phyloP scores from a whole-genome alignment of 1,284 basidiomycete species.

The Pseudozyma pruni region DNA sequence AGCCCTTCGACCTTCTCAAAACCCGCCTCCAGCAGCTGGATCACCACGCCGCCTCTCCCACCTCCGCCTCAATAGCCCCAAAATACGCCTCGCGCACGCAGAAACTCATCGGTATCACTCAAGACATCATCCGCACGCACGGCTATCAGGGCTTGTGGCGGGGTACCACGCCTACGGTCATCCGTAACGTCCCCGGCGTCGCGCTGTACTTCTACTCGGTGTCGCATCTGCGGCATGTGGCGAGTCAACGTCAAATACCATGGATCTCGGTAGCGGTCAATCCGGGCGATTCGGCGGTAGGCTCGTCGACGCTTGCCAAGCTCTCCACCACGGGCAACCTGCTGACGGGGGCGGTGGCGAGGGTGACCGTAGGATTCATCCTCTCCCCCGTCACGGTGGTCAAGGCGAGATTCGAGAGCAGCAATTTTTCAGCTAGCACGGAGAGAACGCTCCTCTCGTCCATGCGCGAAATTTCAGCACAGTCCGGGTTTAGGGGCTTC shows the following conservation, averaged over 20 bases:
- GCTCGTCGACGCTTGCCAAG: constrained; percentile 68
- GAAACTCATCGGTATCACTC: constrained; percentile 37
- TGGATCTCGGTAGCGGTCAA: constrained; percentile 49
- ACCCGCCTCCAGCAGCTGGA: constrained; percentile 64
- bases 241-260: constrained; percentile 54
- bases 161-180: constrained; percentile 63
- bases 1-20: constrained; percentile 66
- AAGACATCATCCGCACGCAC: constrained; percentile 44
- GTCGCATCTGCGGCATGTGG: constrained; percentile 53
- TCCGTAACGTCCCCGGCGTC: constrained; percentile 66
- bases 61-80: neutral
- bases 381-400: constrained; percentile 93
- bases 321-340: constrained; percentile 85
- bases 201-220: constrained; percentile 67
- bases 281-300: constrained; percentile 67
- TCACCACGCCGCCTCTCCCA: constrained; percentile 7
- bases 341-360: constrained; percentile 84
- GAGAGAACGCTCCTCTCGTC: constrained; percentile 56
- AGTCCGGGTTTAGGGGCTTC: constrained; percentile 80
- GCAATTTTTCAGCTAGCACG: constrained; percentile 56
- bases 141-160: constrained; percentile 63
- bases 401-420: constrained; percentile 77
- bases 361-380: constrained; percentile 85
- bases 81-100: constrained; percentile 37
- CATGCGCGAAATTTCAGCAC: constrained; percentile 72